Evolutionary conservation across 805 yeast species (phyloP).

Genomic region (Barnettozyma californica): DNA sequence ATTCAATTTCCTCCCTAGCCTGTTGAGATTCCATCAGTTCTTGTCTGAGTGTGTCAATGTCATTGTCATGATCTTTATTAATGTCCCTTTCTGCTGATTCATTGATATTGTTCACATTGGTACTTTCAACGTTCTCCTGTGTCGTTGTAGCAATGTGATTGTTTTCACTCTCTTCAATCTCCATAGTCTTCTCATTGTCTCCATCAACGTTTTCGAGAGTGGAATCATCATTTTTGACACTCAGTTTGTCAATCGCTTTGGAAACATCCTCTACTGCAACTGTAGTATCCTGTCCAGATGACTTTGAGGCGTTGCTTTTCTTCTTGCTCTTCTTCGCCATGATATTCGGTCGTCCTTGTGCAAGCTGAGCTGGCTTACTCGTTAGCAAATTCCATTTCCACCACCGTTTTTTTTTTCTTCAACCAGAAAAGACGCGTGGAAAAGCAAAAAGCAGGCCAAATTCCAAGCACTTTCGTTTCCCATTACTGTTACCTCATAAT

Average conservation of each 20-base stretch:
- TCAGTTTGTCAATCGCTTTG: conserved; percentile 4
- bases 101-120: background rate
- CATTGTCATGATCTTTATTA: conserved; percentile 3
- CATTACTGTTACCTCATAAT: background rate
- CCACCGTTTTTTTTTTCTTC: background rate
- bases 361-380: background rate
- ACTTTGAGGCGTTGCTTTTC: conserved; percentile 1
- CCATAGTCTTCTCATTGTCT: conserved; percentile 2
- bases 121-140: background rate
- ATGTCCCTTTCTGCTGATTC: background rate
- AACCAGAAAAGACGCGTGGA: background rate
- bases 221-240: background rate
- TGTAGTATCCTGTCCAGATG: background rate
- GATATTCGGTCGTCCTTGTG: background rate
- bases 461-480: background rate
- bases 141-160: background rate
- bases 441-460: background rate
- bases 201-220: conserved; percentile 6
- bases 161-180: background rate
- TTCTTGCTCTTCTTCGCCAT: conserved; percentile 22
- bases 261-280: background rate
- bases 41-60: conserved; percentile 14
- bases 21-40: conserved; percentile 33
- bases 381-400: background rate
- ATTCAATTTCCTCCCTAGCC: conserved; percentile 54